These are phyloP conservation scores for Theobroma cacao DNA, from an alignment of 345 rosid species.

Conservation along the genomic window DNA sequence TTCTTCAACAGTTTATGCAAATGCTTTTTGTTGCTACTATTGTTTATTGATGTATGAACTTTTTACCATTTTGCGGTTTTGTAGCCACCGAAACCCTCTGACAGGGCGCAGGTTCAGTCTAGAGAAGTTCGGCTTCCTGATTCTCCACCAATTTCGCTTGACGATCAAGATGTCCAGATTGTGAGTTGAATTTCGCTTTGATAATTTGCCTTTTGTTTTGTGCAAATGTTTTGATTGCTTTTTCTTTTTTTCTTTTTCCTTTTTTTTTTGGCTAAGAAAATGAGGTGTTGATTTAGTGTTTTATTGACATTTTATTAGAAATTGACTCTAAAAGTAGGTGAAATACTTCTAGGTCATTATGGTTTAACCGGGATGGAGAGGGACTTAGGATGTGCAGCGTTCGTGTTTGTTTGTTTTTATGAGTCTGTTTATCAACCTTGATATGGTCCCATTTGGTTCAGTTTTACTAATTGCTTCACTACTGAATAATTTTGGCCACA, in stretches of 20 bases:
- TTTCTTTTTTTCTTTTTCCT: background rate
- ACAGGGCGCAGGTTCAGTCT: slow-evolving; percentile 77
- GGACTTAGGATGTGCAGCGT: background rate
- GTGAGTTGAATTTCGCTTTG: slow-evolving; percentile 40
- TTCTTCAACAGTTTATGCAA: background rate
- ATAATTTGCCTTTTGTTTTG: background rate
- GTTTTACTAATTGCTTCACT: background rate
- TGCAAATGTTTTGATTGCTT: background rate
- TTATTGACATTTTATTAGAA: background rate
- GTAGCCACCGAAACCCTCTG: slow-evolving; percentile 76
- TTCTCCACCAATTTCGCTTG: slow-evolving; percentile 72
- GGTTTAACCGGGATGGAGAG: background rate
- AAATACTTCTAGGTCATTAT: background rate
- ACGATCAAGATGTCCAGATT: slow-evolving; percentile 84
- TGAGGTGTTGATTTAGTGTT: background rate
- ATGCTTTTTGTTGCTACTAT: background rate
- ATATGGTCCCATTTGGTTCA: background rate
- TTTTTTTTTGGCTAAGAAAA: background rate
- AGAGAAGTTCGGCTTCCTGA: slow-evolving; percentile 86
- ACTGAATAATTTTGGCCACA: background rate
- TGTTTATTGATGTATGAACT: background rate
- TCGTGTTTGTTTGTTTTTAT: background rate
- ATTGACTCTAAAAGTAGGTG: background rate
- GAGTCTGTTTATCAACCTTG: background rate
- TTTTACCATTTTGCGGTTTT: background rate